phyloP scores from a whole-genome alignment of 148 eudicot species.

The Chenopodium formosanum region DNA sequence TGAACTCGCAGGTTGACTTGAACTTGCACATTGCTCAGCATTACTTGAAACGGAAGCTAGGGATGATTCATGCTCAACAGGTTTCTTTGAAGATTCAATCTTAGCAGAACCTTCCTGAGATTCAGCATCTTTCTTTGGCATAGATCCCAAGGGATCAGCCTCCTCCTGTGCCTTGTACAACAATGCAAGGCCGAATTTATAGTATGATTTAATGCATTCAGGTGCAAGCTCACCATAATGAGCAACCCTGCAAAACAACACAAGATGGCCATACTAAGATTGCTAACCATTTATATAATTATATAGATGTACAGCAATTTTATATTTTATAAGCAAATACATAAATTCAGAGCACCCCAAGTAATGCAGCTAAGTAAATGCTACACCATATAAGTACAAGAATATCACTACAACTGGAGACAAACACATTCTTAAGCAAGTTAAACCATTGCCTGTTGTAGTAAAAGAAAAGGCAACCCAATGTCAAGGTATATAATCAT shows the following conservation, averaged over 20 bases:
- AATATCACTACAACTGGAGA: neutral
- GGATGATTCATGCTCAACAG: conserved; percentile 47
- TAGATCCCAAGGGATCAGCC: conserved; percentile 71
- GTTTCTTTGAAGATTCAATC: conserved; percentile 42
- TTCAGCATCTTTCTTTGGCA: conserved; percentile 83
- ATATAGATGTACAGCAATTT: no score
- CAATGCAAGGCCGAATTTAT: conserved; percentile 83
- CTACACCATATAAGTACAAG: neutral
- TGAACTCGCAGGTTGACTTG: conserved; percentile 42
- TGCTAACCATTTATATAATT: no score
- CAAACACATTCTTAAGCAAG: no score
- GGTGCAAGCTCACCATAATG: conserved; percentile 86
- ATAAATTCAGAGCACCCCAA: neutral
- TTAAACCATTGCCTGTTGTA: no score
- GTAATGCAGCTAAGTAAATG: neutral
- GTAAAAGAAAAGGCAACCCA: neutral
- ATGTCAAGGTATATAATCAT: neutral
- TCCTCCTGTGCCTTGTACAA: conserved; percentile 94
- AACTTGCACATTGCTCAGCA: conserved; percentile 39
- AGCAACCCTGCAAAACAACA: conserved; percentile 49
- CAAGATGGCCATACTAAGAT: neutral
- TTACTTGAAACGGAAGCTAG: conserved; percentile 56
- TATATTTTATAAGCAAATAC: neutral
- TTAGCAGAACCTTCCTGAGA: conserved; percentile 44
- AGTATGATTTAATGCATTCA: conserved; percentile 73